Evolutionary conservation across 441 rosid genomes (phyloP), one percentile per base, ranked within the genome.

Genomic region (Erysimum cheiri): DNA sequence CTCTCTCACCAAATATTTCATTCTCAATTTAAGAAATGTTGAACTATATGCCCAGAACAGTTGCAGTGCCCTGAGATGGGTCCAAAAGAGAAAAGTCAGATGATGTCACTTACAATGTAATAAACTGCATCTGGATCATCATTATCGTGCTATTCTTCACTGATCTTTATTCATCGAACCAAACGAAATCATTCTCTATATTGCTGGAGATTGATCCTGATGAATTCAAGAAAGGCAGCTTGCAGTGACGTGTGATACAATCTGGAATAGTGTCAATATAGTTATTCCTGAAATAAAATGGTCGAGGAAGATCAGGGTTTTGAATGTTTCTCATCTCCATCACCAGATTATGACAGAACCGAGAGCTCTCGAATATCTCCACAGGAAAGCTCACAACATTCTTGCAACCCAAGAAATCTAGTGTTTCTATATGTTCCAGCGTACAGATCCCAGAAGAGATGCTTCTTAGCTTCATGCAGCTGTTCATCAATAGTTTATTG

Each of bases 261-360:
- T 70, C 67, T 58, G 67, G 74, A n/a, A 50, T 32, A 31, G 53
- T 50, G 35, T 70, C 74, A 19, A 70, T 37, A 39, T 60, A 70
- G 22, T 32, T 60, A 17, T 32, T 41, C 48, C 53, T 70, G 44
- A 60, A 70, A 60, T 70, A 39, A 31, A 70, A 60, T 6, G 74
- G 74, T 11, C 36, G 33, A 60, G 74, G 74, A 12, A 50, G 60
- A 60, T 52, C 9, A 19, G 67, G 74, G 24, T 44, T 40, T 60
- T 40, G 74, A 11, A 31, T 50, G 46, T 50, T 41, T 29, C 54
- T 1, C 52, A 60, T 70, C 39, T 70, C 61, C 74, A 70, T 60
- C 14, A 70, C 74, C 67, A 70, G 60, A 19, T 70, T 70, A 60
- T 60, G 60, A 60, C 60, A 60, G 60, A 70, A 70, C 53, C 28